Evolutionary conservation across 1,284 basidiomycete species (phyloP), one percentile per base, ranked within the genome.

Genomic region (Trichosporon inkin): DNA sequence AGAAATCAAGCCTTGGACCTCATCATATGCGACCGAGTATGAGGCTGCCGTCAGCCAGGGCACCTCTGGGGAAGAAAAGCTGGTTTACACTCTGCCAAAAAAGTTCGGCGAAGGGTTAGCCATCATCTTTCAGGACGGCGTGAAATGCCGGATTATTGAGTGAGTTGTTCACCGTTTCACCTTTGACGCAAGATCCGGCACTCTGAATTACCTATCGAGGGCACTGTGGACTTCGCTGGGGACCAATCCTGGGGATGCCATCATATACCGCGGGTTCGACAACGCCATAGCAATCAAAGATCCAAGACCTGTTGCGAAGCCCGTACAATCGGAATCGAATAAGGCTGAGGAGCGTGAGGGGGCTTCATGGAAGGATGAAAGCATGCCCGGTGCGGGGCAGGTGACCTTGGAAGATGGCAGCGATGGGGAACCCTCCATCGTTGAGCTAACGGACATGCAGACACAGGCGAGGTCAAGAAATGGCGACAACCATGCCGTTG

Each of bases 81-180:
- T 84, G 36, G 81, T 81, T 56, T 78, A 80, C 58, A 71, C 63
- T 2, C 71, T 83, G 11, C 73, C 73, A 0, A 52, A 69, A n/a
- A 65, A 61, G 34, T 77, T 74, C 32, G 79, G 78, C 5, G 62
- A 67, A 17, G 77, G 75, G 16, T 64, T 78, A 28, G 79, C 73
- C n/a, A 73, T 82, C 60, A 78, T 84, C 13, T 83, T 82, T 60
- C 80, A 82, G 56, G 79, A 82, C 58, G 79, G 73, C 2, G 71
- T 73, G 14, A 74, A 75, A 14, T 82, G 81, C 20, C 76, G 81
- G 16, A 67, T 83, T 13, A 67, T 79, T 7, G 71, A 74, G 78
- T 80, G 62, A 70, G 79, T 58, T 16, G 3, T 17, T 14, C 11
- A 11, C 8, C 3, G 11, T 24, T 17, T 2, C 13, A 34, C 32